Evolutionary conservation across 495 filamentous ascomycete species (phyloP), one percentile per base, ranked within the genome.

Genomic region (Aspergillus homomorphus): DNA sequence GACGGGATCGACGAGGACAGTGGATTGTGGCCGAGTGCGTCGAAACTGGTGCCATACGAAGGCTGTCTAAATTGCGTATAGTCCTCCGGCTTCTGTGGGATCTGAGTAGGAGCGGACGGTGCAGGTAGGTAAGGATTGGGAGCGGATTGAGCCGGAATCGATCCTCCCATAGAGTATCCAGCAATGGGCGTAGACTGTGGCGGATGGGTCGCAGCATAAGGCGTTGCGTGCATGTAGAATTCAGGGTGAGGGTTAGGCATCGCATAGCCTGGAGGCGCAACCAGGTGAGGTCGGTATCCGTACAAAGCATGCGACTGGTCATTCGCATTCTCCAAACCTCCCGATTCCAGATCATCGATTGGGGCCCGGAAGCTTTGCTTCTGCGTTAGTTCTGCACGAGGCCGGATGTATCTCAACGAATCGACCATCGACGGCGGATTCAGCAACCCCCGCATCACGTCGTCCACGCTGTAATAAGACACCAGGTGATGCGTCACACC

Each of bases 391-490:
- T 87, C 81, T 0, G 65, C 51, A 1, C 87, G 85, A 24, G 84
- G 82, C 2, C 71, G 74, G 24, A 90, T 73, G 60, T 79, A 77
- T 45, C 78, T 77, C 59, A 87, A 68, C 12, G 71, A 72, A 2
- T 78, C 76, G 60, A 83, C 82, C 66, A 86, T 78, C 16, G 79
- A 76, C 0, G 89, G 89, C 3, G 84, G 82, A 45, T 71, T 78
- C n/a, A 95, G 74, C 20, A 62, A 71, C 15, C 80, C 75, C 57
- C 77, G 80, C 61, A 87, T 79, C 44, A 91, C 86, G 65, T 95
- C 91, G 3, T 87, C 82, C 22, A 91, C 77, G 41, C 76, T 89
- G 75, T 96, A 97, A 69, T 96, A 97, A 0, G 88, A 93, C 43
- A 96, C 90, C 51, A 97, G 73, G 62, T 95, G 90, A 67, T 93